Evolutionary conservation across 2,329 filamentous ascomycete species (phyloP).

Genomic region (Incumbomyces lentus): DNA sequence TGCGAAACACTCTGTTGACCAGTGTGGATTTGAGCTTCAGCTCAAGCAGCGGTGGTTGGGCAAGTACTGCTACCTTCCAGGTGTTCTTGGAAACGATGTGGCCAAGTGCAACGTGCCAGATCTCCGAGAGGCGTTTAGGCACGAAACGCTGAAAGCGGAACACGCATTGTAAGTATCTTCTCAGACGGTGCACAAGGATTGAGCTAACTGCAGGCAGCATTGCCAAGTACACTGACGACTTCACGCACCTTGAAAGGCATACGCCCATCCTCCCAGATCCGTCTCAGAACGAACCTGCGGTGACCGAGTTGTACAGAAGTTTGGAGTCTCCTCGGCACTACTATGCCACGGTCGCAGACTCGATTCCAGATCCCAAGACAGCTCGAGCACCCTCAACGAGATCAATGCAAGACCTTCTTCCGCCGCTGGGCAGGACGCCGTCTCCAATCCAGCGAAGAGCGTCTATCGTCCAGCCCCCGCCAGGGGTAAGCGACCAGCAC

Average conservation of each 20-base stretch:
- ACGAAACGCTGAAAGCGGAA: slow-evolving; percentile 78
- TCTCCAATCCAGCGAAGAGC: slow-evolving; percentile 10
- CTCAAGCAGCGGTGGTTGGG: slow-evolving; percentile 92
- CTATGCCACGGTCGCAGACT: slow-evolving; percentile 18
- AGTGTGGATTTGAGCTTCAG: slow-evolving; percentile 83
- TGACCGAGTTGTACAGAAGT: slow-evolving; percentile 14
- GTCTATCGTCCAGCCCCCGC: slow-evolving; percentile 12
- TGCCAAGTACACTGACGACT: slow-evolving; percentile 20
- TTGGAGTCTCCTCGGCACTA: slow-evolving; percentile 20
- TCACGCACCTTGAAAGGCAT: slow-evolving; percentile 18
- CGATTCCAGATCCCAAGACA: slow-evolving; percentile 15
- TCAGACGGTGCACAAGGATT: background rate
- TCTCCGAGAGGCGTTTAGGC: slow-evolving; percentile 77
- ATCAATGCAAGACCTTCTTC: slow-evolving; percentile 7
- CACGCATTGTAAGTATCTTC: slow-evolving; percentile 57
- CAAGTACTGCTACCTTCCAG: slow-evolving; percentile 62
- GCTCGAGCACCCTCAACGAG: slow-evolving; percentile 13
- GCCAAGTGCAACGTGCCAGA: slow-evolving; percentile 95
- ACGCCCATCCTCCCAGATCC: slow-evolving; percentile 19
- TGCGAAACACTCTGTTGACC: slow-evolving; percentile 88
- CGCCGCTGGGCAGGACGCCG: slow-evolving; percentile 1
- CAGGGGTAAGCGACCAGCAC: slow-evolving; percentile 11
- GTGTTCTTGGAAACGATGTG: slow-evolving; percentile 79
- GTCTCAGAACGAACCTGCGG: slow-evolving; percentile 9
- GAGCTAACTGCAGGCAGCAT: slow-evolving; percentile 10